Percentiles rank a stretch among this genome's conserved stretches.
Conservation (phyloP, 495 filamentous ascomycete species). For the Daldinia concentrica region DNA sequence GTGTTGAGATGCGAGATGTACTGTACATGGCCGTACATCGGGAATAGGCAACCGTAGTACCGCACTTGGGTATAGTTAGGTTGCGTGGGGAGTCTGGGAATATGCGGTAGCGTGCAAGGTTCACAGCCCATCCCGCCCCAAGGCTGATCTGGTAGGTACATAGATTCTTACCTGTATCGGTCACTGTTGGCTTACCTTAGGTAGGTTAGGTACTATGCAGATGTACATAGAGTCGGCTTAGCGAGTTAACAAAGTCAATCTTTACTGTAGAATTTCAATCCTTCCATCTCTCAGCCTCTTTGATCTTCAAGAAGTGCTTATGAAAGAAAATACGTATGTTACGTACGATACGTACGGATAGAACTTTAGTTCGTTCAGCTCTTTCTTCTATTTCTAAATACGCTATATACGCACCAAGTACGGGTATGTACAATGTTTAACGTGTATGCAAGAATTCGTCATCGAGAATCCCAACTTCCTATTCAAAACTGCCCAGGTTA, state of each 20-base stretch:
- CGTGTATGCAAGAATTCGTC: conserved; percentile 2
- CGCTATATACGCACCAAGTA: not conserved
- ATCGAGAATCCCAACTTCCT: not conserved
- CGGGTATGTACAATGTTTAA: not conserved
- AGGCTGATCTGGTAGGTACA: conserved; percentile 24
- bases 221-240: not conserved
- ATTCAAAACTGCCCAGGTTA: not conserved
- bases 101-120: conserved; percentile 22
- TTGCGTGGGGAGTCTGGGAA: conserved; percentile 28
- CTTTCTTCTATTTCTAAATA: not conserved
- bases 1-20: conserved; percentile 6
- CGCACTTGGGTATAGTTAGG: conserved; percentile 25
- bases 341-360: not conserved
- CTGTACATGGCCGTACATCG: conserved; percentile 14
- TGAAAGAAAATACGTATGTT: conserved; percentile 14
- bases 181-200: not conserved
- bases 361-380: not conserved
- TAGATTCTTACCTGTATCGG: not conserved
- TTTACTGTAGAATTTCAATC: conserved; percentile 15
- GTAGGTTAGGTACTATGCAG: no score
- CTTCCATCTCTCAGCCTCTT: conserved; percentile 29
- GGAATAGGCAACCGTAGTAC: conserved; percentile 28
- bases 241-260: not conserved
- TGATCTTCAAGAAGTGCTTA: conserved; percentile 25
- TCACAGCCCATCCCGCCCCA: conserved; percentile 35